Evolutionary conservation across 129 eudicot species (phyloP), one percentile per base, ranked within the genome.

Genomic region (Pseudognaphalium luteoalbum): DNA sequence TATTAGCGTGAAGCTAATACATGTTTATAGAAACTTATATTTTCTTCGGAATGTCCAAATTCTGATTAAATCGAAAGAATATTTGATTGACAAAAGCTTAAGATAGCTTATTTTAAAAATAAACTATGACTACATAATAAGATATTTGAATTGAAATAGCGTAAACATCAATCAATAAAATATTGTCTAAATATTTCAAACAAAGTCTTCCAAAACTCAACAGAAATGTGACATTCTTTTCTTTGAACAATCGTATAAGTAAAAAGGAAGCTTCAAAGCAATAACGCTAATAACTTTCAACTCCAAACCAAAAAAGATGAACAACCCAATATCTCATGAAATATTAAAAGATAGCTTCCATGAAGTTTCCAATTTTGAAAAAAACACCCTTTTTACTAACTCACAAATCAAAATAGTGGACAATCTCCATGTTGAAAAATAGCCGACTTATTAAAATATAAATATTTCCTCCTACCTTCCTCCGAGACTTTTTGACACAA

Each of bases 401-500:
- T 10, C 22, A 12, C 28, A 25, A 25, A 25, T 25, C 28, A 25
- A 0, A 1, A 25, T n/a, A n/a, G 56, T 69, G 1, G 15, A 22
- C 37, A 51, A 47, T n/a, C 29, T 61, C 72, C 67, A 71, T 34
- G 19, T 34, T 62, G 68, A 15, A 33, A 37, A 4, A 51, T 19
- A 22, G 62, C 51, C 70, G 75, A 61, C 63, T 62, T 15, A 35
- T 16, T 17, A 77, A 6, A 47, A 42, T 39, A 39, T 4, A 6
- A 63, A 19, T 17, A 2, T n/a, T 65, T 72, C 78, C 62, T 78
- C 77, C 32, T 7, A 54, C 78, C 44, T 65, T 70, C 61, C 66
- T 69, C 70, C 14, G 28, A 41, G 52, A 56, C 34, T 65, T 28
- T 10, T 28, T 54, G 32, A 39, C 56, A 60, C 74, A 73, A 75